These are phyloP conservation scores for Exophiala sideris DNA, from an alignment of 2,329 filamentous ascomycete species.

Conservation along the genomic window DNA sequence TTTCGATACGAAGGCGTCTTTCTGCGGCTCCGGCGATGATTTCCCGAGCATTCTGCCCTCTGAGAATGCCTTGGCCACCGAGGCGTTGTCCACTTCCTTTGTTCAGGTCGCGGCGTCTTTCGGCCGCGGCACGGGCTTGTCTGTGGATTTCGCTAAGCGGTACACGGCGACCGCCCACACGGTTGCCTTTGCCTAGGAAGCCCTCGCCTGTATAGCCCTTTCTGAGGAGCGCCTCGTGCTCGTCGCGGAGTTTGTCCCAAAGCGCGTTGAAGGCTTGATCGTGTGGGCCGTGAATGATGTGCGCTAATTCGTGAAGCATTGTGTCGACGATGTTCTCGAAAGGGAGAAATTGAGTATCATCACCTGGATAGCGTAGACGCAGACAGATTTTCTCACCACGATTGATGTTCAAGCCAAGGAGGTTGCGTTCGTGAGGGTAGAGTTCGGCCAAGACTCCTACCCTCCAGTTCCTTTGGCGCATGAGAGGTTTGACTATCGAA, in stretches of 20 bases:
- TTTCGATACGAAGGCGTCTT: slow-evolving; percentile 62
- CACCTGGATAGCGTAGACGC: slow-evolving; percentile 71
- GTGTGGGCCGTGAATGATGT: slow-evolving; percentile 81
- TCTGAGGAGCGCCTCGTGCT: slow-evolving; percentile 69
- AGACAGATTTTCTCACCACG: slow-evolving; percentile 75
- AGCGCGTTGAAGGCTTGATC: slow-evolving; percentile 77
- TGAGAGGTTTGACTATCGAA: slow-evolving; percentile 89
- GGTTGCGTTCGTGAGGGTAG: slow-evolving; percentile 68
- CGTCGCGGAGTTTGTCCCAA: slow-evolving; percentile 85
- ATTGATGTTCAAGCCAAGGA: slow-evolving; percentile 80
- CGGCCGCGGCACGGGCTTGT: slow-evolving; percentile 69
- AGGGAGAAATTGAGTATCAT: slow-evolving; percentile 73
- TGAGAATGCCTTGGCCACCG: slow-evolving; percentile 58
- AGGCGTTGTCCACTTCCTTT: slow-evolving; percentile 66
- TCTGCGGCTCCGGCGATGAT: slow-evolving; percentile 71
- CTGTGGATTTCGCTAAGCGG: slow-evolving; percentile 70
- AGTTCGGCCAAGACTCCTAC: slow-evolving; percentile 81
- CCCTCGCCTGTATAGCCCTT: slow-evolving; percentile 91
- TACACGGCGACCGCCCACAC: slow-evolving; percentile 66
- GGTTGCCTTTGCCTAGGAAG: slow-evolving; percentile 72
- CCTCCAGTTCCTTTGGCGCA: slow-evolving; percentile 79
- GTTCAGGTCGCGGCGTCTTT: slow-evolving; percentile 60
- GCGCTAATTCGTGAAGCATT: slow-evolving; percentile 89
- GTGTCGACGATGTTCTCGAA: slow-evolving; percentile 81
- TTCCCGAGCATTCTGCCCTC: slow-evolving; percentile 66